Conservation (phyloP, 352 stramenopile species). For the Elongisporangium prolatum region DNA sequence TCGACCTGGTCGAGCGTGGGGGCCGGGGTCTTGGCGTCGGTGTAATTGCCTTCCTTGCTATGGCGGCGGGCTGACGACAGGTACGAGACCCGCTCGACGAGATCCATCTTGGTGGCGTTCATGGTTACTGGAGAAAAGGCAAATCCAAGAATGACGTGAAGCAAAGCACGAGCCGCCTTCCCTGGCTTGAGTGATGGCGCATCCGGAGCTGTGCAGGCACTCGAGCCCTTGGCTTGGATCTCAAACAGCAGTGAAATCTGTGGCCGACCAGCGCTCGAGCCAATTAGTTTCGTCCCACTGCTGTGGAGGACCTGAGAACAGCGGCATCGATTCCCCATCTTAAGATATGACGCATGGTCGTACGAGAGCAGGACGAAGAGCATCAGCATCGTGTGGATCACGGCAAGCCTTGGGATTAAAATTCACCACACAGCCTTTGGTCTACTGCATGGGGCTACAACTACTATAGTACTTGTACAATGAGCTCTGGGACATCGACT, state of each 20-base stretch:
- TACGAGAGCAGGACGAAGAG: background rate
- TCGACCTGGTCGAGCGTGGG: conserved; percentile 15
- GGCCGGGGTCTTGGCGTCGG: conserved; percentile 21
- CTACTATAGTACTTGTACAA: no score
- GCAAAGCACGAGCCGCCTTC: background rate
- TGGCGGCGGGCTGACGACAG: conserved; percentile 4
- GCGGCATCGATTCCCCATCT: background rate
- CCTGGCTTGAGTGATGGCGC: background rate
- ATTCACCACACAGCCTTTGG: no score
- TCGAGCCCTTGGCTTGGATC: background rate
- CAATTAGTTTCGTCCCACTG: background rate
- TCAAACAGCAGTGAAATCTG: background rate
- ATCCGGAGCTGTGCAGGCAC: background rate
- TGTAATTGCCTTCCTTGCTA: conserved; percentile 16
- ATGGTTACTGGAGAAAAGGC: background rate
- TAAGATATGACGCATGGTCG: background rate
- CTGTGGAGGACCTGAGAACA: background rate
- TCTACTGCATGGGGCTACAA: no score
- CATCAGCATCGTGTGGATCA: background rate
- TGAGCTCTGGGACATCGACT: no score
- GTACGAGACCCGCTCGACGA: conserved; percentile 13
- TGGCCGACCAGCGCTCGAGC: background rate
- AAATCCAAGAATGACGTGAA: background rate
- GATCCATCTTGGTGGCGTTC: conserved; percentile 7
- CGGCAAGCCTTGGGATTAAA: background rate